These are phyloP conservation scores for Pogostemon cablin DNA, from an alignment of 257 asterid species.

Conservation along the genomic window DNA sequence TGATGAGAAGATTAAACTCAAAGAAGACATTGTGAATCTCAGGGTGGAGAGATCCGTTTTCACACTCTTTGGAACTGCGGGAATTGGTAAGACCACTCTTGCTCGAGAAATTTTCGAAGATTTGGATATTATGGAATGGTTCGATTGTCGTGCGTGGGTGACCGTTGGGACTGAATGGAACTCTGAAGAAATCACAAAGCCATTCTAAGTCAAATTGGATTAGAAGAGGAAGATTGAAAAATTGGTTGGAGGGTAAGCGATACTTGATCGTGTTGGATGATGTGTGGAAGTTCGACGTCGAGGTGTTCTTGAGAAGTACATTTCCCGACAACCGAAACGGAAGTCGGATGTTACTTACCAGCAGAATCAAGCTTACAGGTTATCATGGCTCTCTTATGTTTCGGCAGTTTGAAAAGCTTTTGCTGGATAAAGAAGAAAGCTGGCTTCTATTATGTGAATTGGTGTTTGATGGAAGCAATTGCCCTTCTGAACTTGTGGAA, in stretches of 20 bases:
- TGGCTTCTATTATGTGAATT: neutral
- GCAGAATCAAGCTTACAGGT: neutral
- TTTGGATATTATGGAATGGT: neutral
- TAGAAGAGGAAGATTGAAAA: neutral
- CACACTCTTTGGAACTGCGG: neutral
- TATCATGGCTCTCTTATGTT: neutral
- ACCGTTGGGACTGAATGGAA: neutral
- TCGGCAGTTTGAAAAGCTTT: neutral
- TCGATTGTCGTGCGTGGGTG: neutral
- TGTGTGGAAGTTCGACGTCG: neutral
- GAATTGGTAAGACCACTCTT: conserved; percentile 15
- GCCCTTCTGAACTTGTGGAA: conserved; percentile 7
- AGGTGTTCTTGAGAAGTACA: neutral
- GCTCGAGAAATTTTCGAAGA: neutral
- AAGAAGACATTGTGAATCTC: neutral
- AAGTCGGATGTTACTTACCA: neutral
- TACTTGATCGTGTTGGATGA: conserved; percentile 8
- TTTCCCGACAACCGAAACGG: conserved; percentile 6
- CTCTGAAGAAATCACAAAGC: neutral
- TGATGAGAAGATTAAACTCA: neutral
- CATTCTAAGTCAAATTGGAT: neutral
- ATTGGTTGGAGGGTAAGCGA: conserved; percentile 20
- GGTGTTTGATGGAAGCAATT: neutral
- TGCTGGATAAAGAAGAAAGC: neutral
- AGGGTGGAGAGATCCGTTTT: no score